Evolutionary conservation across 352 stramenopile species (phyloP).

Genomic region (Phytopythium kandeliae): DNA sequence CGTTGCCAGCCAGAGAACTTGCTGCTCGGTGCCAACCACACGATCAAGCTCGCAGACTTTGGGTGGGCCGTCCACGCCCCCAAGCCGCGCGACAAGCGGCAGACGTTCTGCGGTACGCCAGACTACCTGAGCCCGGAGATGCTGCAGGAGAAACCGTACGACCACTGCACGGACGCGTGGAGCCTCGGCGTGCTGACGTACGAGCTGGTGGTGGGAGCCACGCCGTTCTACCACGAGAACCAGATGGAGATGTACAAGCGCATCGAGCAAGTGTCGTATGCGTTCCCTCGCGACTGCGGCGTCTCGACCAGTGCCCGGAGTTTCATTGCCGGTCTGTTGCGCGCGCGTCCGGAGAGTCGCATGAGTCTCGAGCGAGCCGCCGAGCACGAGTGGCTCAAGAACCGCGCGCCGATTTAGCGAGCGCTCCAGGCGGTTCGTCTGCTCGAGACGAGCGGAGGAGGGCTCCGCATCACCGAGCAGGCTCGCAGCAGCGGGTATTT

Average conservation of each 20-base stretch:
- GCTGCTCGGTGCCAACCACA: slow-evolving; percentile 63
- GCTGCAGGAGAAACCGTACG: slow-evolving; percentile 52
- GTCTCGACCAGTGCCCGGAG: slow-evolving; percentile 50
- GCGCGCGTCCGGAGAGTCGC: slow-evolving; percentile 43
- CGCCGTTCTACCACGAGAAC: slow-evolving; percentile 79
- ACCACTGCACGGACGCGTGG: slow-evolving; percentile 71
- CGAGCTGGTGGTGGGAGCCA: slow-evolving; percentile 69
- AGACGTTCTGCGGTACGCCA: slow-evolving; percentile 80
- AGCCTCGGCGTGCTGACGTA: slow-evolving; percentile 81
- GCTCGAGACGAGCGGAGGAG: no score
- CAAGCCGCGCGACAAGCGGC: slow-evolving; percentile 44
- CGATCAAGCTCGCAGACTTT: slow-evolving; percentile 86
- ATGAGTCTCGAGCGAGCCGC: slow-evolving; percentile 54
- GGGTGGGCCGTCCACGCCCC: slow-evolving; percentile 80
- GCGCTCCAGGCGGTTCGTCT: no score
- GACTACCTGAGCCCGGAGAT: slow-evolving; percentile 87
- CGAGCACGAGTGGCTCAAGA: slow-evolving; percentile 57
- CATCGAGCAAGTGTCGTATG: slow-evolving; percentile 53
- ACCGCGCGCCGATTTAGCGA: slow-evolving; percentile 23
- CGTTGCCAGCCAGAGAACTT: slow-evolving; percentile 72
- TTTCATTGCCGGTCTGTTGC: slow-evolving; percentile 59
- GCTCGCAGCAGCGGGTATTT: slow-evolving; percentile 51
- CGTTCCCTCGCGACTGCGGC: slow-evolving; percentile 39
- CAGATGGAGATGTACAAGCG: slow-evolving; percentile 82
- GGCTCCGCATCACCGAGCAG: no score